Conservation (phyloP, 768 basidiomycete genomes). For the Cubamyces sp. region DNA sequence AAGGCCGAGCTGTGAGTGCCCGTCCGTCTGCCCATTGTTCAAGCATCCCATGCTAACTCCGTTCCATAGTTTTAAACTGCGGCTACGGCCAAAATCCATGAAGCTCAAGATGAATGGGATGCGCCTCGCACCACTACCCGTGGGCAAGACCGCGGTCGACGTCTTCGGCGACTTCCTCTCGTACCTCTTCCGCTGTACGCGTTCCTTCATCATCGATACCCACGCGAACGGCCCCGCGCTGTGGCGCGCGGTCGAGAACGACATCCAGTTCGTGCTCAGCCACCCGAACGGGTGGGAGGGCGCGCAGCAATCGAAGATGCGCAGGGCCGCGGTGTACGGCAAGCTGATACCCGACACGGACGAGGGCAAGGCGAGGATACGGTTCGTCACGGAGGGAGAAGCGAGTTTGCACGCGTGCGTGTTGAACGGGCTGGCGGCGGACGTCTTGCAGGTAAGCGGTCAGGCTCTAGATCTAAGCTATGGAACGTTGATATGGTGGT, state of each 20-base stretch:
- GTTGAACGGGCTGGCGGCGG: constrained; percentile 73
- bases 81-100: constrained; percentile 77
- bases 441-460: constrained; percentile 61
- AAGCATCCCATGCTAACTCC: background rate
- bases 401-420: constrained; percentile 84
- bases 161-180: constrained; percentile 81
- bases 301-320: constrained; percentile 78
- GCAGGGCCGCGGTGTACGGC: constrained; percentile 71
- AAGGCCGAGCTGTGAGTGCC: constrained; percentile 71
- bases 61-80: constrained; percentile 70
- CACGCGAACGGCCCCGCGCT: constrained; percentile 74
- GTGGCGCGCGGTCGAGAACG: constrained; percentile 71
- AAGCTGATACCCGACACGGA: constrained; percentile 77
- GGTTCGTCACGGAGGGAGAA: constrained; percentile 85
- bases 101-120: constrained; percentile 84
- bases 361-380: constrained; percentile 70
- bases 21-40: constrained; percentile 3
- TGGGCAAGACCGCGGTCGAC: constrained; percentile 67
- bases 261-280: constrained; percentile 74
- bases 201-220: constrained; percentile 78
- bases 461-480: background rate
- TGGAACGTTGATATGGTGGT: background rate
- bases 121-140: constrained; percentile 69
- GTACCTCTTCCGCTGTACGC: constrained; percentile 76
- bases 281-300: constrained; percentile 87